Percentiles rank a stretch among this genome's conserved stretches.
These are phyloP conservation scores for Tremella yokohamensis DNA, from an alignment of 768 basidiomycete species.

Conservation along the genomic window DNA sequence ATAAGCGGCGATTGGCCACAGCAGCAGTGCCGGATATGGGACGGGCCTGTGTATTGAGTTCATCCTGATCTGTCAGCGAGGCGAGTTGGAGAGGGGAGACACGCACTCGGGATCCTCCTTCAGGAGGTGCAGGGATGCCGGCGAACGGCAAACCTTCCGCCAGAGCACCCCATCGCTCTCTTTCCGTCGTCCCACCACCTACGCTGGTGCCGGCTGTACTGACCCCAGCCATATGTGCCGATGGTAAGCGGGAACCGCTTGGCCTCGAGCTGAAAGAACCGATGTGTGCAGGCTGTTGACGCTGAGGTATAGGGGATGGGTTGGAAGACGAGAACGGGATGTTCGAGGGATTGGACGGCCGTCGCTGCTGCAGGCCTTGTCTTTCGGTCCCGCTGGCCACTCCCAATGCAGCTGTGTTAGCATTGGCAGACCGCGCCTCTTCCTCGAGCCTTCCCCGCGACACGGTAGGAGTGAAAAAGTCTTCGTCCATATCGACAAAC, in stretches of 20 bases:
- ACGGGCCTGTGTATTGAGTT: constrained; percentile 24
- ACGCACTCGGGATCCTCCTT: constrained; percentile 7
- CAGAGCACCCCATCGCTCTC: constrained; percentile 29
- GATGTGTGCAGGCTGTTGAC: constrained; percentile 27
- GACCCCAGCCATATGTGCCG: constrained; percentile 3
- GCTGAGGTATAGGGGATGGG: constrained; percentile 31
- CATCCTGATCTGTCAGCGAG: constrained; percentile 4
- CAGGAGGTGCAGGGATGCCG: constrained; percentile 7
- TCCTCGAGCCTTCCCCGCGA: constrained; percentile 28
- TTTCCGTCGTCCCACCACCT: constrained; percentile 6
- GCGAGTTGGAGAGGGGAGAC: background rate
- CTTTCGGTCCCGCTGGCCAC: background rate
- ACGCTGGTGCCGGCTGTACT: background rate
- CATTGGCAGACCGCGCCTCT: constrained; percentile 1
- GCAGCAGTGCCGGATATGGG: constrained; percentile 40
- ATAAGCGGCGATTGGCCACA: constrained; percentile 38
- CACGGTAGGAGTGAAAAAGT: constrained; percentile 50
- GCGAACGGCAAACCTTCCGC: constrained; percentile 47
- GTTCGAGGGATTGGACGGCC: background rate
- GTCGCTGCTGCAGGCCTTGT: constrained; percentile 1
- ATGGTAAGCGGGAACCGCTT: constrained; percentile 15
- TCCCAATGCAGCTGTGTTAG: background rate
- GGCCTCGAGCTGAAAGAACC: constrained; percentile 27
- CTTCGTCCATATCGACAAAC: constrained; percentile 49
- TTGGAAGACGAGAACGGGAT: constrained; percentile 3